phyloP scores from a whole-genome alignment of 2,329 filamentous ascomycete genomes.

The Monilinia aucupariae region DNA sequence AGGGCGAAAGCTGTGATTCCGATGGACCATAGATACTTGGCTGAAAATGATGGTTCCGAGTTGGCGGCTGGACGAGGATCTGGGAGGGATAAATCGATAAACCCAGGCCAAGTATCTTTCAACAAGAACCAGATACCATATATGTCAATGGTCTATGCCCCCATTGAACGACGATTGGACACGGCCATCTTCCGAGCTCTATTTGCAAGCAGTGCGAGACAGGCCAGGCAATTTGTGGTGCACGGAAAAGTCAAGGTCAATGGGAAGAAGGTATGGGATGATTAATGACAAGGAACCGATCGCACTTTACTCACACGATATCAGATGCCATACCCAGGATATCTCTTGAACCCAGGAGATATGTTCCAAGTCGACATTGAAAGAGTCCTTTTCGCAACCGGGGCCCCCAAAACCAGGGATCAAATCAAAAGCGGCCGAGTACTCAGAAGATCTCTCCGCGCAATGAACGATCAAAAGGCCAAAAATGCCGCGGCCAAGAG shows the following conservation, averaged over 20 bases:
- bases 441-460: slow-evolving; percentile 16
- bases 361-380: slow-evolving; percentile 95
- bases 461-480: slow-evolving; percentile 20
- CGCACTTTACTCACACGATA: background rate
- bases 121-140: slow-evolving; percentile 61
- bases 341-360: slow-evolving; percentile 92
- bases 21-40: slow-evolving; percentile 78
- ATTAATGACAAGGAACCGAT: background rate
- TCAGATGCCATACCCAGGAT: slow-evolving; percentile 87
- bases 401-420: slow-evolving; percentile 55
- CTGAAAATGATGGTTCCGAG: slow-evolving; percentile 72
- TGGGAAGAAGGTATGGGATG: slow-evolving; percentile 71
- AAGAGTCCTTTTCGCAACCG: slow-evolving; percentile 82
- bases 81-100: slow-evolving; percentile 42
- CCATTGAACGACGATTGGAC: slow-evolving; percentile 83
- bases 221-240: slow-evolving; percentile 89
- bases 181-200: slow-evolving; percentile 90
- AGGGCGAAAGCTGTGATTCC: slow-evolving; percentile 76
- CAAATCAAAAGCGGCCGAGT: slow-evolving; percentile 27
- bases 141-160: slow-evolving; percentile 93
- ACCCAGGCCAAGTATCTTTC: slow-evolving; percentile 44
- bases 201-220: slow-evolving; percentile 88
- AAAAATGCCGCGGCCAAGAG: slow-evolving; percentile 13
- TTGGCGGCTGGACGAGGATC: slow-evolving; percentile 79
- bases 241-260: slow-evolving; percentile 95